A percentile compares a stretch with the other conserved stretches of the same genome.
phyloP scores from a whole-genome alignment of 2,329 filamentous ascomycete species.

The Xylaria sp. region DNA sequence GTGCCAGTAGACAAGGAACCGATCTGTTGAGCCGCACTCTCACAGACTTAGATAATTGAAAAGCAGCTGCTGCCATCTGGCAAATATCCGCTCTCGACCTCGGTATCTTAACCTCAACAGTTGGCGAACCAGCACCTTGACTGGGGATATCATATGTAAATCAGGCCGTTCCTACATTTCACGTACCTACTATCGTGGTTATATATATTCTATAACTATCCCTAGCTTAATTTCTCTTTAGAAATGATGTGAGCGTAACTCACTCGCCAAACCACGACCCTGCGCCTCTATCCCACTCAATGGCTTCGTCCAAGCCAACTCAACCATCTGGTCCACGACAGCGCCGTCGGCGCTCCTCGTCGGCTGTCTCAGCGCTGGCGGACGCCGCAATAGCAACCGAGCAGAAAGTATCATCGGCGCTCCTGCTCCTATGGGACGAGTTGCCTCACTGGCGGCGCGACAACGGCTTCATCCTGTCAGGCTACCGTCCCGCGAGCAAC shows the following conservation, averaged over 20 bases:
- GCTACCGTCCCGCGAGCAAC: conserved; percentile 64
- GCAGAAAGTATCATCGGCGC: conserved; percentile 53
- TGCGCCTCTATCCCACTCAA: conserved; percentile 9
- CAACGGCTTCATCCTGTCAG: conserved; percentile 65
- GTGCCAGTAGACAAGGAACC: not conserved
- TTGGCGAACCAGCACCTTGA: conserved; percentile 12
- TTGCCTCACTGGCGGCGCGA: conserved; percentile 69
- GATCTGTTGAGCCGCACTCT: not conserved
- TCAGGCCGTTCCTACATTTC: conserved; percentile 1
- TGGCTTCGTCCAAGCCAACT: conserved; percentile 18
- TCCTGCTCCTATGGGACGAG: conserved; percentile 67
- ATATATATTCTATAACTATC: not conserved
- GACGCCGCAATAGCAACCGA: conserved; percentile 50
- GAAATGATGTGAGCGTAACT: conserved; percentile 4
- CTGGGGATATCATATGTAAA: not conserved
- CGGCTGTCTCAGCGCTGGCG: conserved; percentile 43
- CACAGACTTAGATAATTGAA: not conserved
- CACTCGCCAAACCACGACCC: not conserved
- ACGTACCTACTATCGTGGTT: conserved; percentile 1
- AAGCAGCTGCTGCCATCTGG: conserved; percentile 38
- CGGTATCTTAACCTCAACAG: conserved; percentile 24
- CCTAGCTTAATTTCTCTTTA: not conserved
- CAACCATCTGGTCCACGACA: conserved; percentile 45
- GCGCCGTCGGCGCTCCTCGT: conserved; percentile 48
- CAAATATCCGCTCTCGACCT: conserved; percentile 6